A percentile compares a stretch with the other conserved stretches of the same genome.
Conservation (phyloP, 805 yeast species). For the Saitoella complicata region DNA sequence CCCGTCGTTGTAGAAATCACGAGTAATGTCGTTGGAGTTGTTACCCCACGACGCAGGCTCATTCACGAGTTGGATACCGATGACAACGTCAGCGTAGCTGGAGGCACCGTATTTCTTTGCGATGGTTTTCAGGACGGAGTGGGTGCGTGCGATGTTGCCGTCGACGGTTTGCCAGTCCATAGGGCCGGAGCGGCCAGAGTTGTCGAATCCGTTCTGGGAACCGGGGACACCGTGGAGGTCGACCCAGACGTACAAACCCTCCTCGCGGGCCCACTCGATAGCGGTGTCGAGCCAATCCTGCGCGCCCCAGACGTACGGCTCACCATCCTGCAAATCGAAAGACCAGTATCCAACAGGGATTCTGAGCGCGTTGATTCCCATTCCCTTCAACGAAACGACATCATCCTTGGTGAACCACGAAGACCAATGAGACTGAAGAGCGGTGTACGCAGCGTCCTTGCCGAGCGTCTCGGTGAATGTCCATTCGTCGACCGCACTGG, state of each 20-base stretch:
- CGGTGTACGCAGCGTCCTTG: constrained; percentile 32
- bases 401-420: constrained; percentile 61
- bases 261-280: constrained; percentile 50
- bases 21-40: constrained; percentile 41
- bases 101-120: constrained; percentile 46
- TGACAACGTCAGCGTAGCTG: constrained; percentile 51
- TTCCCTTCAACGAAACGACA: constrained; percentile 36
- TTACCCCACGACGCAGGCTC: constrained; percentile 47
- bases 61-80: constrained; percentile 72
- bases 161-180: constrained; percentile 36
- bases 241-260: constrained; percentile 64
- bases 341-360: constrained; percentile 96
- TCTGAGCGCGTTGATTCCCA: constrained; percentile 71
- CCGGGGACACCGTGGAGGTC: constrained; percentile 97
- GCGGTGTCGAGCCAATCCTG: constrained; percentile 57
- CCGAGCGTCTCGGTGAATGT: constrained; percentile 50
- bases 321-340: constrained; percentile 31
- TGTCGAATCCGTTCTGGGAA: constrained; percentile 90
- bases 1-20: constrained; percentile 44
- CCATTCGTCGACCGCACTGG: constrained; percentile 69
- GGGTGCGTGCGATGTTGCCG: constrained; percentile 36
- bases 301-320: constrained; percentile 83
- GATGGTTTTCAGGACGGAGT: constrained; percentile 37
- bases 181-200: constrained; percentile 67
- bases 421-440: constrained; percentile 57